Conservation (phyloP, 768 basidiomycete species). For the Dendrothele bispora region DNA sequence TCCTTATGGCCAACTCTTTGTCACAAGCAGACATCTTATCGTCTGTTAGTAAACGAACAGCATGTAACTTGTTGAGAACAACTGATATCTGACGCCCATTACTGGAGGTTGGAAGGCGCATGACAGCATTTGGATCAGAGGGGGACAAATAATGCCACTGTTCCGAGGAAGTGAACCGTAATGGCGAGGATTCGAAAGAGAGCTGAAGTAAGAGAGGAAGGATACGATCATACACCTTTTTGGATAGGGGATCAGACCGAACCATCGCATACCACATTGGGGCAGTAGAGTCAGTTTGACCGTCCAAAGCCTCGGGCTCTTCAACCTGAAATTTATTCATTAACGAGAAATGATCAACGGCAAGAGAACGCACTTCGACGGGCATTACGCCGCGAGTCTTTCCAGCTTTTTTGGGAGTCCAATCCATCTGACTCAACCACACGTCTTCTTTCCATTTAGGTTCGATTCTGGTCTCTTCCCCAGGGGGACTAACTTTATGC, state of each 20-base stretch:
- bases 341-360: not conserved
- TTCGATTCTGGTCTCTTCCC: constrained; percentile 23
- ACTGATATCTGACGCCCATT: constrained; percentile 39
- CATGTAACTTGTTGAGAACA: constrained; percentile 48
- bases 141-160: constrained; percentile 65
- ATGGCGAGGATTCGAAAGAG: constrained; percentile 58
- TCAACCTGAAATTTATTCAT: too few relatives aligned
- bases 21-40: constrained; percentile 43
- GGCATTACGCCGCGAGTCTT: constrained; percentile 62
- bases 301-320: not conserved
- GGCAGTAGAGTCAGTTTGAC: constrained; percentile 12
- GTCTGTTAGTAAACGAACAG: constrained; percentile 41
- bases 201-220: constrained; percentile 70
- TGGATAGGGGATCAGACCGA: constrained; percentile 38
- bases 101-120: constrained; percentile 43
- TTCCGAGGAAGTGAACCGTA: constrained; percentile 52
- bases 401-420: constrained; percentile 83
- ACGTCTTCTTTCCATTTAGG: constrained; percentile 69
- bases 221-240: constrained; percentile 45
- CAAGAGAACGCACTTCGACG: constrained; percentile 15
- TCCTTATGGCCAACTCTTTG: constrained; percentile 39
- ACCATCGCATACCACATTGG: constrained; percentile 64
- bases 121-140: constrained; percentile 26
- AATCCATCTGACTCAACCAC: constrained; percentile 91
- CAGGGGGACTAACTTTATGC: constrained; percentile 1